Evolutionary conservation across 441 rosid genomes (phyloP).

Genomic region (Hypseocharis bilobata): DNA sequence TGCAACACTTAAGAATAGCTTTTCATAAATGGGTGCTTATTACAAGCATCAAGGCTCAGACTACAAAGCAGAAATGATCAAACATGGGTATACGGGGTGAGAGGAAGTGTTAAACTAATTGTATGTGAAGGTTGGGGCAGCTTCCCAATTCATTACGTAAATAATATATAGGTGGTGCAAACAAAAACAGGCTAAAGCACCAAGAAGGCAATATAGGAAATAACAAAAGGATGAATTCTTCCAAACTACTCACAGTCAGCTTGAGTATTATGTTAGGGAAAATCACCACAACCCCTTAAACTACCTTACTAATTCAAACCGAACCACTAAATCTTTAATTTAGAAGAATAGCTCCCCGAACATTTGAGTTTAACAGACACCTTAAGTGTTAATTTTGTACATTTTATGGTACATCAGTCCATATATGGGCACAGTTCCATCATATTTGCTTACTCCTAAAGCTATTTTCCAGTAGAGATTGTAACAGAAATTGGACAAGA

Average conservation of each 20-base stretch:
- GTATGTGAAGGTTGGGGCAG: background rate
- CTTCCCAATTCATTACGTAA: background rate
- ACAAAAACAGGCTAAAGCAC: no score
- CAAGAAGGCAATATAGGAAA: no score
- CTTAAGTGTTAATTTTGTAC: background rate
- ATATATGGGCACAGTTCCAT: background rate
- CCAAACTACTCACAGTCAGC: no score
- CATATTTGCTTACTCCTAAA: background rate
- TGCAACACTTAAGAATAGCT: no score
- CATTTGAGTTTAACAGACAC: no score
- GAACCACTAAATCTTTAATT: background rate
- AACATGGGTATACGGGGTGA: no score
- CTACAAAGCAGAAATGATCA: no score
- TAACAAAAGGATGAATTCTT: no score
- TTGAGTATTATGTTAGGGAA: background rate
- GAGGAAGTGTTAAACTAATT: no score
- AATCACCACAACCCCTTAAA: background rate
- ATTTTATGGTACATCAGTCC: background rate
- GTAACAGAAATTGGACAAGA: background rate
- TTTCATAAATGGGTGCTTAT: no score
- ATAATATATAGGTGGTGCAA: background rate
- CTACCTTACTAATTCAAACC: background rate
- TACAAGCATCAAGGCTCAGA: no score
- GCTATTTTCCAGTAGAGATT: background rate
- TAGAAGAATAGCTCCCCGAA: no score